These are phyloP conservation scores for Backusella luteola DNA, from an alignment of 192 early-diverging fungal species.

Conservation along the genomic window DNA sequence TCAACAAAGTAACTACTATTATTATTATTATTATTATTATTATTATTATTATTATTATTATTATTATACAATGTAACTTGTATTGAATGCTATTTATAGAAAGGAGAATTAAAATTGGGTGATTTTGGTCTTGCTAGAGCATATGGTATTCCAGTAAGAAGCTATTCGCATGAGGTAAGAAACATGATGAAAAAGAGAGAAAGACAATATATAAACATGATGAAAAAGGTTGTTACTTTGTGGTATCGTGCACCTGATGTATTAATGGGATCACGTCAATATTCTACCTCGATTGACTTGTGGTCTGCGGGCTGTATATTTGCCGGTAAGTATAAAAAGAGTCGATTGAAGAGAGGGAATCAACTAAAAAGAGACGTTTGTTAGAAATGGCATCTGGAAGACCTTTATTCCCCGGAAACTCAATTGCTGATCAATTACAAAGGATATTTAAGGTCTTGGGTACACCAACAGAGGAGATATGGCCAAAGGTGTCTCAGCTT, in stretches of 20 bases:
- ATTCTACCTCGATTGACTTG: constrained; percentile 84
- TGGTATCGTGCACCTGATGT: constrained; percentile 92
- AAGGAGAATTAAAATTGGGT: constrained; percentile 76
- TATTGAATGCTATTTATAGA: constrained; percentile 31
- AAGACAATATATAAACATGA: not conserved
- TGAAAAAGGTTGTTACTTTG: constrained; percentile 68
- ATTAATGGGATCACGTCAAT: constrained; percentile 84
- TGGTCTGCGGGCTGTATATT: constrained; percentile 90
- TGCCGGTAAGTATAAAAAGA: constrained; percentile 49
- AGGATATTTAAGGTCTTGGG: constrained; percentile 91
- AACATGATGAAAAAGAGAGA: not conserved
- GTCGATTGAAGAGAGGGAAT: not conserved
- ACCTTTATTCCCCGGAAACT: constrained; percentile 90
- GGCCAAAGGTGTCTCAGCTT: constrained; percentile 84
- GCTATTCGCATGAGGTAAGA: constrained; percentile 78
- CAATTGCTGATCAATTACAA: constrained; percentile 81
- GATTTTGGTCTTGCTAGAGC: constrained; percentile 98
- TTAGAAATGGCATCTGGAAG: constrained; percentile 85
- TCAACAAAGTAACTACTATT: constrained; percentile 71
- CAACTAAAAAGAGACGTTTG: not conserved
- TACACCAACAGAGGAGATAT: constrained; percentile 76
- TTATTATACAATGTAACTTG: not conserved
- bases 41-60: not conserved
- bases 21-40: not conserved
- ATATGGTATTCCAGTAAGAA: constrained; percentile 92